Percentiles rank a stretch among this genome's conserved stretches.
These are phyloP conservation scores for Eragrostis curvula DNA, from an alignment of 176 grass and related monocot species.

Conservation along the genomic window DNA sequence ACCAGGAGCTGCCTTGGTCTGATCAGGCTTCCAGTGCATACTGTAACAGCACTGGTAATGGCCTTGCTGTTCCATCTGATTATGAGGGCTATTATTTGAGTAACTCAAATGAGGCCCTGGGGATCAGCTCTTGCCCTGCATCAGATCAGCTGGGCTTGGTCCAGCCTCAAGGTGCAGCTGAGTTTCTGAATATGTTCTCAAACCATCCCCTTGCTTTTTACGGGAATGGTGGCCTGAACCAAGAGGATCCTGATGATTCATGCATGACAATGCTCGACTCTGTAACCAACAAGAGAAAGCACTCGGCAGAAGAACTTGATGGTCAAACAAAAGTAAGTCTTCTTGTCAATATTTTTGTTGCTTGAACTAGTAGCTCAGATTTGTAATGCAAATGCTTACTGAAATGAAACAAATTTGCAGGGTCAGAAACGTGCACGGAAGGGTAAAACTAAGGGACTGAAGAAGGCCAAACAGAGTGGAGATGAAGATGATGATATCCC, in stretches of 20 bases:
- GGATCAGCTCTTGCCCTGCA: conserved; percentile 18
- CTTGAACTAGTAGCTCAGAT: background rate
- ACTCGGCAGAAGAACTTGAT: conserved; percentile 23
- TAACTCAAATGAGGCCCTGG: conserved; percentile 50
- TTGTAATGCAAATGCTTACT: background rate
- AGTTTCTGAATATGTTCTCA: conserved; percentile 26
- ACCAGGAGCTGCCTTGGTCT: conserved; percentile 49
- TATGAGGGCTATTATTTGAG: conserved; percentile 50
- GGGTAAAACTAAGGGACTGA: conserved; percentile 48
- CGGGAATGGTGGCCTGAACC: conserved; percentile 19
- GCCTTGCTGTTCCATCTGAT: conserved; percentile 38
- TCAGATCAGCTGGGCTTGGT: conserved; percentile 33
- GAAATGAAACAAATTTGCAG: conserved; percentile 43
- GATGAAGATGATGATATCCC: conserved; percentile 33
- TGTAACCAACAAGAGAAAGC: conserved; percentile 54
- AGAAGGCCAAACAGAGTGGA: conserved; percentile 37
- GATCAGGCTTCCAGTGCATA: conserved; percentile 48
- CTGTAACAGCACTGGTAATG: conserved; percentile 33
- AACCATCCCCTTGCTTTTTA: conserved; percentile 21
- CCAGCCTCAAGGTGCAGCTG: conserved; percentile 37
- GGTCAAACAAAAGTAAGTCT: conserved; percentile 48
- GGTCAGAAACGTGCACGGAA: conserved; percentile 45
- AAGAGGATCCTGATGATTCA: conserved; percentile 21
- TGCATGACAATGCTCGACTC: conserved; percentile 10
- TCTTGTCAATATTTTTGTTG: background rate